phyloP scores from a whole-genome alignment of 805 yeast species.

The Spathaspora sp. region DNA sequence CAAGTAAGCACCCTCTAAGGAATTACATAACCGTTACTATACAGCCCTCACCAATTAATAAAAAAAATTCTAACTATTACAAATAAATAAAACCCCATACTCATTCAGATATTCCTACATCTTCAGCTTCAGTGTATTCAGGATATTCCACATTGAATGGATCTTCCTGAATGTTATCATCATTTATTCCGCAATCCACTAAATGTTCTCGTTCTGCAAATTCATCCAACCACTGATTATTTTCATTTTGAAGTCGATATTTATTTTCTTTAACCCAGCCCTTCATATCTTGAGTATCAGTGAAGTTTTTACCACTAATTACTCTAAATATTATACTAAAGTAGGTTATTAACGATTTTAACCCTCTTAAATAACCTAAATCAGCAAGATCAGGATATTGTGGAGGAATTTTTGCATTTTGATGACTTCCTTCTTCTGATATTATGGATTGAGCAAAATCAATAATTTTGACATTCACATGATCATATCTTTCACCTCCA shows the following conservation, averaged over 20 bases:
- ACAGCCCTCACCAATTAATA: background rate
- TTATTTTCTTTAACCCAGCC: slow-evolving; percentile 9
- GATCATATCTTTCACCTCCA: slow-evolving; percentile 10
- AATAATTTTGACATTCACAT: slow-evolving; percentile 63
- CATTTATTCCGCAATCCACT: slow-evolving; percentile 6
- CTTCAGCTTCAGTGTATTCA: slow-evolving; percentile 16
- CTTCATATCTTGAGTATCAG: slow-evolving; percentile 7
- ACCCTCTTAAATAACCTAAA: slow-evolving; percentile 80
- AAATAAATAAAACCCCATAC: background rate
- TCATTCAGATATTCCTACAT: slow-evolving; percentile 21
- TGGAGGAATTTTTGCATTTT: slow-evolving; percentile 61
- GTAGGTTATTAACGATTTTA: slow-evolving; percentile 67
- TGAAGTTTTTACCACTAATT: slow-evolving; percentile 15
- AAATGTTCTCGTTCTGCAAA: slow-evolving; percentile 14
- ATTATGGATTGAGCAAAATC: slow-evolving; percentile 95
- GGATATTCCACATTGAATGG: slow-evolving; percentile 20
- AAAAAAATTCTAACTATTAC: background rate
- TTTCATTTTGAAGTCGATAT: slow-evolving; percentile 4
- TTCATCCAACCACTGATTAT: slow-evolving; percentile 17
- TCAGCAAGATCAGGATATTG: slow-evolving; percentile 61
- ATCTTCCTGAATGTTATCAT: slow-evolving; percentile 9
- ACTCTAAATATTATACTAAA: slow-evolving; percentile 55
- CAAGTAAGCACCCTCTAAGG: background rate
- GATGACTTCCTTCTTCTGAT: slow-evolving; percentile 43
- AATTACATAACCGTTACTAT: background rate